Evolutionary conservation across 2,329 filamentous ascomycete species (phyloP).

Genomic region (Fusarium dimerum): DNA sequence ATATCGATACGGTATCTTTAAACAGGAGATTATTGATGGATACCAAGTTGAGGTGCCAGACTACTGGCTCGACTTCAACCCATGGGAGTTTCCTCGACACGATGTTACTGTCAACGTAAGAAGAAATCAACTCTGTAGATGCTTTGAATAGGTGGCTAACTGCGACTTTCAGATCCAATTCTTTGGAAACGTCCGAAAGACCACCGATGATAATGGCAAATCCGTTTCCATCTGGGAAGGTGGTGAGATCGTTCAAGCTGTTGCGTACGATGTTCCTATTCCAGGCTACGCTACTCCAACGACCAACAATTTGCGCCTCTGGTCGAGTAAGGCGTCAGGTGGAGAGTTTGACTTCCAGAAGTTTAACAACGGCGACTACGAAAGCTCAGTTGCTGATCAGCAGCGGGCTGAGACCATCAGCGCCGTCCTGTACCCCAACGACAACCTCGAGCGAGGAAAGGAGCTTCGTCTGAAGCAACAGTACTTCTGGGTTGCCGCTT

Average conservation of each 20-base stretch:
- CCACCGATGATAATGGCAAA: slow-evolving; percentile 76
- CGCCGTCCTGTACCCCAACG: slow-evolving; percentile 94
- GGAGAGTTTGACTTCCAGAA: slow-evolving; percentile 99
- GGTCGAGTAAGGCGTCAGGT: slow-evolving; percentile 96
- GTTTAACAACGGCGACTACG: slow-evolving; percentile 98
- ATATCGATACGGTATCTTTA: slow-evolving; percentile 98
- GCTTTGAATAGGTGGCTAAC: slow-evolving; percentile 5
- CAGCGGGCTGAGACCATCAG: slow-evolving; percentile 99
- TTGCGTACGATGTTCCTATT: slow-evolving; percentile 91
- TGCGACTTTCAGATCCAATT: slow-evolving; percentile 72
- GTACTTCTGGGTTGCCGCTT: slow-evolving; percentile 99
- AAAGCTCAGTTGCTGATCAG: slow-evolving; percentile 96
- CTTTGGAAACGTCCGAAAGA: slow-evolving; percentile 80
- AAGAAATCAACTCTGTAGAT: slow-evolving; percentile 1
- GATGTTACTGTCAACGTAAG: slow-evolving; percentile 87
- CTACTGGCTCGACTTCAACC: slow-evolving; percentile 99
- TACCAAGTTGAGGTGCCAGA: slow-evolving; percentile 98
- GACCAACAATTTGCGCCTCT: slow-evolving; percentile 94
- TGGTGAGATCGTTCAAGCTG: slow-evolving; percentile 87
- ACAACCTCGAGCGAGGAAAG: slow-evolving; percentile 94
- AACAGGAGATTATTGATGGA: slow-evolving; percentile 97
- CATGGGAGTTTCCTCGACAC: slow-evolving; percentile 96
- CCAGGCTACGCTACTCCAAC: slow-evolving; percentile 87
- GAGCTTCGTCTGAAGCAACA: slow-evolving; percentile 98
- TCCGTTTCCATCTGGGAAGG: slow-evolving; percentile 79